Conservation (phyloP, 148 eudicot genomes). For the Rhododendron ovatum region DNA sequence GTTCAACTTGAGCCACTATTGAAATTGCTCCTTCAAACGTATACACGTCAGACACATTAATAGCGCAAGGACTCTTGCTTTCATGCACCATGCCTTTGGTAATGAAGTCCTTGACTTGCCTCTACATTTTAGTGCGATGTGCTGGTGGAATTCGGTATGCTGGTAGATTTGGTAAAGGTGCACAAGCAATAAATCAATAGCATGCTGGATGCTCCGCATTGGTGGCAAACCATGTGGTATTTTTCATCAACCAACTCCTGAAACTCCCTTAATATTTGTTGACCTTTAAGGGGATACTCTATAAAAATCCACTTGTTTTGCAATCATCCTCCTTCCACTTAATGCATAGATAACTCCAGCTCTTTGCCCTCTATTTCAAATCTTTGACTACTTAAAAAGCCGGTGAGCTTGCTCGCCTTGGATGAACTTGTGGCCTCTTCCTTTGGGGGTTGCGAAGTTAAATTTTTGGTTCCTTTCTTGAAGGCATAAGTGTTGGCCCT, state of each 20-base stretch:
- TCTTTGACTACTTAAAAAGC: not conserved
- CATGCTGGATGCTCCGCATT: not conserved
- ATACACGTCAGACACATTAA: too few relatives aligned
- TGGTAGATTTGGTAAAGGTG: not conserved
- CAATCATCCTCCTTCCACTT: not conserved
- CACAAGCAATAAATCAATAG: not conserved
- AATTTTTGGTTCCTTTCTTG: not conserved
- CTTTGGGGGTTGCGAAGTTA: not conserved
- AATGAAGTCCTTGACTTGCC: not conserved
- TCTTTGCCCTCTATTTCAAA: constrained; percentile 1
- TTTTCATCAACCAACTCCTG: not conserved
- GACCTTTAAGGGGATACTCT: not conserved
- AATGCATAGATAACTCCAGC: not conserved
- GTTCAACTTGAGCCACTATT: too few relatives aligned
- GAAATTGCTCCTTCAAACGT: too few relatives aligned
- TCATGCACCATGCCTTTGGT: not conserved
- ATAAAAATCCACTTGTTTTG: not conserved
- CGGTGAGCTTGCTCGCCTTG: not conserved
- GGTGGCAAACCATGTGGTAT: not conserved
- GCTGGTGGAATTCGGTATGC: not conserved
- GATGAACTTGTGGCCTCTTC: not conserved
- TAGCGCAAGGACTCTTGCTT: not conserved
- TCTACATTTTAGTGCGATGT: not conserved
- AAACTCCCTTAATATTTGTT: not conserved
- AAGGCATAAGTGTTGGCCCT: not conserved